Percentiles rank a stretch among this genome's conserved stretches.
Conservation (phyloP, 441 rosid species). For the Pelargonium myrrhifolium region DNA sequence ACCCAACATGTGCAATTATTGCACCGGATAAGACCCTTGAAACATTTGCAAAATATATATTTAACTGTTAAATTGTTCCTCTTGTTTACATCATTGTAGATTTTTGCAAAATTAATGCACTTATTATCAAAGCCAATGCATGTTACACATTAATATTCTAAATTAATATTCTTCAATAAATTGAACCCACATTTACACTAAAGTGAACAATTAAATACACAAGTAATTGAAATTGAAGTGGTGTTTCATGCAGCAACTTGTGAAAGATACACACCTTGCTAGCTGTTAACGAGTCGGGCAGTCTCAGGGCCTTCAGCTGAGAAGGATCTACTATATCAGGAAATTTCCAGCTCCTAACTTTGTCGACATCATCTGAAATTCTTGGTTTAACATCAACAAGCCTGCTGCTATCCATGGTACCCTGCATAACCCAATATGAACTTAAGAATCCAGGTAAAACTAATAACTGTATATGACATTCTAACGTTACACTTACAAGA, state of each 20-base stretch:
- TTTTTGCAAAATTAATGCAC: no score
- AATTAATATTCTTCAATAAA: no score
- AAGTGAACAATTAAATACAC: neutral
- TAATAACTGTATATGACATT: neutral
- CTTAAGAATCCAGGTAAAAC: conserved; percentile 28
- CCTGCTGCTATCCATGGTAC: conserved; percentile 48
- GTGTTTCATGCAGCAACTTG: conserved; percentile 7
- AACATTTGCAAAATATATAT: no score
- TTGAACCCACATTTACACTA: neutral
- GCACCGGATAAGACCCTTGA: no score
- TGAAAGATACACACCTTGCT: conserved; percentile 42
- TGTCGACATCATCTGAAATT: conserved; percentile 58
- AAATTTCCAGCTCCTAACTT: conserved; percentile 66
- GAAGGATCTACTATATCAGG: conserved; percentile 71
- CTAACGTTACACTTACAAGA: conserved; percentile 27
- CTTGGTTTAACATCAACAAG: conserved; percentile 63
- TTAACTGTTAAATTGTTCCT: no score
- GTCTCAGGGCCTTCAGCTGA: conserved; percentile 70
- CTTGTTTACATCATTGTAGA: no score
- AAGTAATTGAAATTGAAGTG: neutral
- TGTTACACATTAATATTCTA: no score
- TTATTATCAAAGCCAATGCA: no score
- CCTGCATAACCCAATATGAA: conserved; percentile 33
- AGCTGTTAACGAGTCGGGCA: conserved; percentile 52
- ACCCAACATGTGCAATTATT: no score